Evolutionary conservation across 768 basidiomycete genomes (phyloP), one percentile per base, ranked within the genome.

Genomic region (Plicaturopsis crispa): DNA sequence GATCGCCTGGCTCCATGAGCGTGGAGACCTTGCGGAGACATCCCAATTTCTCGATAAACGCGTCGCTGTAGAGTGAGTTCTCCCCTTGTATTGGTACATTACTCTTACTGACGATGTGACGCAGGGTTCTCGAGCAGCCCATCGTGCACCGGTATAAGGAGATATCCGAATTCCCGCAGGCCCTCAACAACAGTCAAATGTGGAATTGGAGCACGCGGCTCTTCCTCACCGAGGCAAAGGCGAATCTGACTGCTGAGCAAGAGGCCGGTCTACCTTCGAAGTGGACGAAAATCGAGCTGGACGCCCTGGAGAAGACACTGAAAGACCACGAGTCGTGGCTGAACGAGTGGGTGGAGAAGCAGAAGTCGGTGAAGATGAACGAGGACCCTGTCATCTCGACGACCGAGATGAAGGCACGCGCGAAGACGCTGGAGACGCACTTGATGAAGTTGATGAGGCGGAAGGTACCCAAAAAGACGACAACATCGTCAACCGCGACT

Each of bases 61-160:
- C 35, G 72, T 72, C 31, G 78, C 73, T 3, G 61, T 98, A 6
- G 91, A 97, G 94, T 96, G 53, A 61, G 90, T 73, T 19, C 1
- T 10, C 24, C 20, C 42, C 30, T 31, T 39, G 2, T 7, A 21
- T 33, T 6, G 4, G 30, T n/a, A n/a, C n/a, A n/a, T n/a, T n/a
- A n/a, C n/a, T n/a, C n/a, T n/a, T 22, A 31, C 42, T 49, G 35
- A 43, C 22, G 26, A 41, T 23, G 35, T 28, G 13, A 12, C 36
- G 24, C 48, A 92, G 89, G 63, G 60, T 66, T 16, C 60, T 90
- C 41, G 94, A 97, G 52, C 67, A 69, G 24, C 88, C 90, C 4
- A 78, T 96, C 45, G 72, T 89, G 34, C 75, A 82, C 55, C 86
- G 96, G 10, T 90, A 92, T 65, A 75, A 79, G 56, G 96, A 99